These are phyloP conservation scores for Orobanche coerulescens DNA, from an alignment of 257 asterid species.

Conservation along the genomic window DNA sequence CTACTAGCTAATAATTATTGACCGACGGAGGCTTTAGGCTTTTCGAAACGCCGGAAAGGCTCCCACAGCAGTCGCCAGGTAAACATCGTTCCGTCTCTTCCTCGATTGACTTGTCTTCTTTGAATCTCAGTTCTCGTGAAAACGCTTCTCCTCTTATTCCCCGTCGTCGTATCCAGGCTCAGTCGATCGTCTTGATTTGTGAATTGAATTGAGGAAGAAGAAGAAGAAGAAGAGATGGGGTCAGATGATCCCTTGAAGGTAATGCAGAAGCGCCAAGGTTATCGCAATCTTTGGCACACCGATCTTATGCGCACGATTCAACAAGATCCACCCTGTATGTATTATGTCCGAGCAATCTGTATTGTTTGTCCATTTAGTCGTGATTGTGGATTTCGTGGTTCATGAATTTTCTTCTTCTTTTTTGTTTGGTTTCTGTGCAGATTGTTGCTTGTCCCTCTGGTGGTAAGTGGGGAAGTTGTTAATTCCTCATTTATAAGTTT, in stretches of 20 bases:
- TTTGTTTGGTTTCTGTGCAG: slow-evolving; percentile 43
- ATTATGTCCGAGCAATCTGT: neutral
- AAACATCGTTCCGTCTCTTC: too few relatives aligned
- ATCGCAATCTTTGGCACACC: slow-evolving; percentile 93
- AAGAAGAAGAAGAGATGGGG: slow-evolving; percentile 44
- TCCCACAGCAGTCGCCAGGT: too few relatives aligned
- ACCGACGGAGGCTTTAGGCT: too few relatives aligned
- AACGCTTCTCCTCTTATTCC: too few relatives aligned
- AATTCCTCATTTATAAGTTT: neutral
- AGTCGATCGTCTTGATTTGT: neutral
- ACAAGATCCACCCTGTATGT: slow-evolving; percentile 72
- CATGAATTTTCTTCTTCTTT: slow-evolving; percentile 1
- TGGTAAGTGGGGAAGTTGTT: slow-evolving; percentile 47
- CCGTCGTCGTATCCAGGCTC: slow-evolving; percentile 16
- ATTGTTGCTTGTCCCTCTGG: slow-evolving; percentile 88
- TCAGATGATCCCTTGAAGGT: slow-evolving; percentile 61
- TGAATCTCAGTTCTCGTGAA: too few relatives aligned
- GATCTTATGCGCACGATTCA: slow-evolving; percentile 80
- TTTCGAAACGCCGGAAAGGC: too few relatives aligned
- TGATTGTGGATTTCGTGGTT: slow-evolving; percentile 6
- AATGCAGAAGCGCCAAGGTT: slow-evolving; percentile 87
- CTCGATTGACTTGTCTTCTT: too few relatives aligned
- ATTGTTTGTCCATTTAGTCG: neutral
- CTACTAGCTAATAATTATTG: too few relatives aligned
- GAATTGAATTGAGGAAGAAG: slow-evolving; percentile 13